Evolutionary conservation across 2,329 filamentous ascomycete genomes (phyloP), one percentile per base, ranked within the genome.

Genomic region (Cadophora luteo-olivacea): DNA sequence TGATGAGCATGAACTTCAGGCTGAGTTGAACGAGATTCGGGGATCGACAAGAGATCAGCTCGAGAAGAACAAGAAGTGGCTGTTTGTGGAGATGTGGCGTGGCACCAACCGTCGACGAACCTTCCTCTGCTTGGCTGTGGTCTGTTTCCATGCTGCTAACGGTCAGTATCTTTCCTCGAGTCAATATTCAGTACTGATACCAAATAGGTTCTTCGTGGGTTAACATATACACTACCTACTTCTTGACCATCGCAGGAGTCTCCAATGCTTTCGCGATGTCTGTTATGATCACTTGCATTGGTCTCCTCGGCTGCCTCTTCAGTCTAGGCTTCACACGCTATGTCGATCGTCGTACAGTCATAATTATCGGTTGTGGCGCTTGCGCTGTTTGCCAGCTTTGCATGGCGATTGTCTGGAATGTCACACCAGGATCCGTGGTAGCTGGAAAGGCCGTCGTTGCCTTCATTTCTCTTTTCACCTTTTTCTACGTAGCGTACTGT

Each of bases 201-300:
- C 81, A 78, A 0, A 78, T 80, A 0, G 84, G 84, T 4, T 79
- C 81, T 0, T 85, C 83, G 82, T 86, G 84, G 72, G 75, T 84
- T 54, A 85, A 85, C 69, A 82, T 79, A 51, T 86, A 85, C 69
- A 77, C 81, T 7, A 84, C 84, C 2, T 85, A 85, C 73, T 86
- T 83, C 74, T 78, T 82, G 73, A 79, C 79, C 25, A 79, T 83
- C 0, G 78, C 80, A 1, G 82, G 82, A 1, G 79, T 83, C 33
- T 75, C 79, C 33, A 79, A 83, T 29, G 79, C 84, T 0, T 86
- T 86, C 75, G 79, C 82, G 57, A 85, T 81, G 73, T 80, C 80
- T 8, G 81, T 86, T 61, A 82, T 86, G 80, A 83, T 82, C 68
- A 82, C 81, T 4, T 85, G 82, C 64, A 73, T 85, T 24, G 83